Percentiles rank a stretch among this genome's conserved stretches.
Evolutionary conservation across 106 monocot genomes (phyloP).

Genomic region (Phalaenopsis equestris): DNA sequence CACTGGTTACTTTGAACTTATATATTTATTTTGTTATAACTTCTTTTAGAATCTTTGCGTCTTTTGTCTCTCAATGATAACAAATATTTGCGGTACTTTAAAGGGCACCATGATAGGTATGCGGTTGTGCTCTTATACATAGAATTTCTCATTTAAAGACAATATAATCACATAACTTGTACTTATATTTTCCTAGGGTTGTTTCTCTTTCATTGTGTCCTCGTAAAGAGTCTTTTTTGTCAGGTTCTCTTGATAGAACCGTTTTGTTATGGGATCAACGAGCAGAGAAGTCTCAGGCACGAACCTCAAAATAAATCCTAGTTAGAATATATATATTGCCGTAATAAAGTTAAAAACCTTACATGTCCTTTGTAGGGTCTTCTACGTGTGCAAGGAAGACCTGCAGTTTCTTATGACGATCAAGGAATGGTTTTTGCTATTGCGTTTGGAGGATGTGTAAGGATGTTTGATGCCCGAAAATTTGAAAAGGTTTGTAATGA

Average conservation of each 20-base stretch:
- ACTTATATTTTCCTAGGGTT: slow-evolving; percentile 41
- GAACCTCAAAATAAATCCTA: neutral
- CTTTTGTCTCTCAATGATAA: slow-evolving; percentile 94
- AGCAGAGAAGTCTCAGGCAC: slow-evolving; percentile 90
- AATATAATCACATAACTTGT: neutral
- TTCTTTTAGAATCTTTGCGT: slow-evolving; percentile 71
- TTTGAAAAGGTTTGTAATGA: slow-evolving; percentile 56
- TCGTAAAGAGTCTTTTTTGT: slow-evolving; percentile 75
- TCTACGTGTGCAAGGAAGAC: slow-evolving; percentile 86
- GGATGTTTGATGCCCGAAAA: slow-evolving; percentile 88
- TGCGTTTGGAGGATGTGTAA: slow-evolving; percentile 72
- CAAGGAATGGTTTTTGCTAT: slow-evolving; percentile 93
- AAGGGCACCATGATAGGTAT: slow-evolving; percentile 98
- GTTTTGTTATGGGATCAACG: slow-evolving; percentile 95
- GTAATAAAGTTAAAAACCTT: neutral
- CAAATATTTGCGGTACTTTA: slow-evolving; percentile 90
- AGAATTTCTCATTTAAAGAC: neutral
- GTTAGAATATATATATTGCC: neutral
- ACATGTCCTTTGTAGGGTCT: slow-evolving; percentile 48
- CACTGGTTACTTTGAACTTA: slow-evolving; percentile 7
- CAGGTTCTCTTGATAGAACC: slow-evolving; percentile 93
- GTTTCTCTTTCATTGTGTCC: slow-evolving; percentile 91
- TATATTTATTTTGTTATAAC: slow-evolving; percentile 6
- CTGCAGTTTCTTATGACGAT: slow-evolving; percentile 96
- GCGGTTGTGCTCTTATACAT: neutral